A percentile compares a stretch with the other conserved stretches of the same genome.
phyloP scores from a whole-genome alignment of 345 rosid species.

The Citropsis articulata region DNA sequence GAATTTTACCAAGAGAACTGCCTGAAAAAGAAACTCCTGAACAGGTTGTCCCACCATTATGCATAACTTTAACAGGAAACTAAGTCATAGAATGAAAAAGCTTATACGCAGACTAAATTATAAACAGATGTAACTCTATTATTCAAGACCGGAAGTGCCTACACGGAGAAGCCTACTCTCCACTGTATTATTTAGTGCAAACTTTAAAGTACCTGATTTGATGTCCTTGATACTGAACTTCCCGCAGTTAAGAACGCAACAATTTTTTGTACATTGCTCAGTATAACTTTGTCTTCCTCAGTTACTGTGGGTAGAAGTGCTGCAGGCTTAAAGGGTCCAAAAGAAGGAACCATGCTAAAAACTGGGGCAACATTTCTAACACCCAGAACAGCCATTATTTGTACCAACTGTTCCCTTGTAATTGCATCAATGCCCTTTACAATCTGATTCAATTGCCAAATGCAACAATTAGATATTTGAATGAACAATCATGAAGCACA shows the following conservation, averaged over 20 bases:
- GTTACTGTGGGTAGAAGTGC: conserved; percentile 78
- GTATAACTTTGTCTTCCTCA: conserved; percentile 71
- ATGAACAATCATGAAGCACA: conserved; percentile 2
- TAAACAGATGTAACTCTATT: not conserved
- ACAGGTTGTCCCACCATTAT: not conserved
- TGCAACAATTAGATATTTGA: conserved; percentile 2
- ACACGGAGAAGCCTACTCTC: not conserved
- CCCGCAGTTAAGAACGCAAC: conserved; percentile 74
- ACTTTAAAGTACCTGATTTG: conserved; percentile 53
- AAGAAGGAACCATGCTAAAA: conserved; percentile 78
- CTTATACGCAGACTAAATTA: not conserved
- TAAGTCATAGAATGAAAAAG: not conserved
- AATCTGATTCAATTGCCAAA: conserved; percentile 46
- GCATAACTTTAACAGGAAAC: not conserved
- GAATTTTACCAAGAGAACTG: not conserved
- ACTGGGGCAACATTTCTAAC: conserved; percentile 58
- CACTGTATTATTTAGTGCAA: not conserved
- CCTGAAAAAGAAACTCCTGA: not conserved
- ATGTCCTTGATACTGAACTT: conserved; percentile 50
- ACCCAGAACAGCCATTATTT: conserved; percentile 63
- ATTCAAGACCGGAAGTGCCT: not conserved
- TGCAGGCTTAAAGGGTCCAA: conserved; percentile 71
- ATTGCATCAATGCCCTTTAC: conserved; percentile 95
- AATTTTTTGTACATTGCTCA: conserved; percentile 77
- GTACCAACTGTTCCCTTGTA: conserved; percentile 86